Percentiles rank a stretch among this genome's conserved stretches.
Evolutionary conservation across 2,329 filamentous ascomycete genomes (phyloP).

Genomic region (Colletotrichum filicis): DNA sequence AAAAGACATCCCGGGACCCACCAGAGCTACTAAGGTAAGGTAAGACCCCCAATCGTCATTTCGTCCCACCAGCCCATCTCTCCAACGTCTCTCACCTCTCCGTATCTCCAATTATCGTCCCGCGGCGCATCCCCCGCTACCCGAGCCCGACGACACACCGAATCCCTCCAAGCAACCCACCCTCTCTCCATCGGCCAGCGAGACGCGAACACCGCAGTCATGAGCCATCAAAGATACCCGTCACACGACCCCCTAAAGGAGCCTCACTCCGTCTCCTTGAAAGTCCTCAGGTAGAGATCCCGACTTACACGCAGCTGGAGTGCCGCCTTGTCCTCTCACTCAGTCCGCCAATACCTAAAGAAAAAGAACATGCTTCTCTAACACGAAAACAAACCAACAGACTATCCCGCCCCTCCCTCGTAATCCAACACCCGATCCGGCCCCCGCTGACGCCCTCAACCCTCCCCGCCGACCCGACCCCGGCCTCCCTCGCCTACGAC

Average conservation of each 20-base stretch:
- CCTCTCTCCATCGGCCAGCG: background rate
- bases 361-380: background rate
- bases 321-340: background rate
- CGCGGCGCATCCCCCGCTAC: background rate
- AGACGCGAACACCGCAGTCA: conserved; percentile 40
- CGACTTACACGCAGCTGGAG: background rate
- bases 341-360: too few species aligned
- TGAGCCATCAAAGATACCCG: conserved; percentile 69
- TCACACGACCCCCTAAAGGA: conserved; percentile 73
- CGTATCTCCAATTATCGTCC: background rate
- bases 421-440: conserved; percentile 74
- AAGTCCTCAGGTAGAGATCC: conserved; percentile 71
- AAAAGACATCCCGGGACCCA: background rate
- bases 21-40: background rate
- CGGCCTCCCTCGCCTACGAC: conserved; percentile 80
- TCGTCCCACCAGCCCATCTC: background rate
- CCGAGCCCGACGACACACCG: background rate
- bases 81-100: background rate
- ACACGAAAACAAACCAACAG: conserved; percentile 54
- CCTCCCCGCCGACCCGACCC: conserved; percentile 59
- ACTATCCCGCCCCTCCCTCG: conserved; percentile 83
- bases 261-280: conserved; percentile 82
- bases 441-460: conserved; percentile 52
- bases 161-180: background rate
- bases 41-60: conserved; percentile 5